Base-by-base conservation (phyloP, 1,284 basidiomycete species). In the Cutaneotrichosporon mucoides region DNA sequence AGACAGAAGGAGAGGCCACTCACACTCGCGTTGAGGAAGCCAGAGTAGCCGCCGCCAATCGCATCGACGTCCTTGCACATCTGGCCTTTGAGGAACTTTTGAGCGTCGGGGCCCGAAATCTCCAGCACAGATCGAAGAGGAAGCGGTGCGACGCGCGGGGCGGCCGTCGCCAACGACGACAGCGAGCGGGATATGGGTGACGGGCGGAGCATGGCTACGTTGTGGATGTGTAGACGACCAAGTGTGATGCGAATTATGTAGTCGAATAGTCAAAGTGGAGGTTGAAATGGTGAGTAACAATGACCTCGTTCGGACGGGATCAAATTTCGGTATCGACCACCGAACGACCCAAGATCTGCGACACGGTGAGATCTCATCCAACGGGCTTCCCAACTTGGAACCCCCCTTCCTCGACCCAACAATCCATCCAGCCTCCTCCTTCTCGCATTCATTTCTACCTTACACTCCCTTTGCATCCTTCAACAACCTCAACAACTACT, bases 31-130 rank as follows among this genome's bases (percentile, higher is more conserved):
- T 92, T 89, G 36, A 98, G 80, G 70, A 98, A 87, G 0, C 87
- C 86, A 35, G 88, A 86, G 73, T 88, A 97, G 63, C 87, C 86
- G 42, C 82, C 80, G 55, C 76, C 79, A 6, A 82, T 73, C 42
- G 80, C 75, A 37, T 75, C 78, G 79, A 83, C 53, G 88, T 84
- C 67, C 81, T 84, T 71, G 80, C 84, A 44, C 49, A 94, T 82
- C 48, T 96, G 79, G 15, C 95, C 95, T 73, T 97, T 91, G 60
- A 98, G 83, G 71, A 97, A 96, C 62, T 87, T 87, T 24, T 85
- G 78, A 3, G 90, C 87, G 64, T 98, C 90, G 10, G 86, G 84
- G 33, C 95, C 95, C 11, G 85, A 83, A 33, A 97, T 79, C 47
- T 88, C 85, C 24, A 96, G 77, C 40, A 55, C 58, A 6, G 49